phyloP scores from a whole-genome alignment of 78 protist species.

The Tieghemostelium lacteum region DNA sequence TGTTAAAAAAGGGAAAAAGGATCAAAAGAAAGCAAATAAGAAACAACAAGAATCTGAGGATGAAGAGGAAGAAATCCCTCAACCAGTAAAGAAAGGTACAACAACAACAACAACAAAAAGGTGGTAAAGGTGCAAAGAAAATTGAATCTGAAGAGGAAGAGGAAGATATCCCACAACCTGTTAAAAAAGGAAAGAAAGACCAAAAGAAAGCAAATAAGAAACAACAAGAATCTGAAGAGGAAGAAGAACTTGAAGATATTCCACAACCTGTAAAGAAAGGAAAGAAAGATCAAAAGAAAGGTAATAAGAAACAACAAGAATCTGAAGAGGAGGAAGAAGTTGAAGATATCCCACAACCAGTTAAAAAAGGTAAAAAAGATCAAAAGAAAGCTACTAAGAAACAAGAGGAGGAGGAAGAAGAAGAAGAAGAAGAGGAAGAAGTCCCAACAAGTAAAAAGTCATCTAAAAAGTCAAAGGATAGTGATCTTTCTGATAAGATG shows the following conservation, averaged over 20 bases:
- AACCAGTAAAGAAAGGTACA: slow-evolving; percentile 66
- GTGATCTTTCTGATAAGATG: not conserved
- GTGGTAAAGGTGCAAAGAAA: slow-evolving; percentile 36
- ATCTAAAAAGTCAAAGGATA: slow-evolving; percentile 9
- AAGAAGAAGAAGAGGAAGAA: slow-evolving; percentile 74
- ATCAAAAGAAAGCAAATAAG: not conserved
- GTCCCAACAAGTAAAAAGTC: slow-evolving; percentile 4
- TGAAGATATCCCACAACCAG: slow-evolving; percentile 14
- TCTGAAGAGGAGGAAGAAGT: slow-evolving; percentile 41
- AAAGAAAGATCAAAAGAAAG: not conserved
- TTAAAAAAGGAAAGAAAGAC: not conserved
- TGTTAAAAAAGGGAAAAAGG: slow-evolving; percentile 27
- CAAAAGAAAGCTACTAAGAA: slow-evolving; percentile 30
- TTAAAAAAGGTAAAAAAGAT: slow-evolving; percentile 42
- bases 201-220: slow-evolving; percentile 21
- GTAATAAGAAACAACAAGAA: slow-evolving; percentile 10
- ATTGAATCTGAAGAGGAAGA: slow-evolving; percentile 44
- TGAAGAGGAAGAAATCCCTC: slow-evolving; percentile 51
- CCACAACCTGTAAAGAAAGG: slow-evolving; percentile 19
- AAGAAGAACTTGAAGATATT: slow-evolving; percentile 59
- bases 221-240: slow-evolving; percentile 15
- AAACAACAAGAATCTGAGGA: slow-evolving; percentile 20
- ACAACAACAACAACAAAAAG: slow-evolving; percentile 38
- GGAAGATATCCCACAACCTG: slow-evolving; percentile 58
- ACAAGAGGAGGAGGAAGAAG: slow-evolving; percentile 9